Evolutionary conservation across 352 stramenopile species (phyloP), one percentile per base, ranked within the genome.

Genomic region (Pythium graminicola): DNA sequence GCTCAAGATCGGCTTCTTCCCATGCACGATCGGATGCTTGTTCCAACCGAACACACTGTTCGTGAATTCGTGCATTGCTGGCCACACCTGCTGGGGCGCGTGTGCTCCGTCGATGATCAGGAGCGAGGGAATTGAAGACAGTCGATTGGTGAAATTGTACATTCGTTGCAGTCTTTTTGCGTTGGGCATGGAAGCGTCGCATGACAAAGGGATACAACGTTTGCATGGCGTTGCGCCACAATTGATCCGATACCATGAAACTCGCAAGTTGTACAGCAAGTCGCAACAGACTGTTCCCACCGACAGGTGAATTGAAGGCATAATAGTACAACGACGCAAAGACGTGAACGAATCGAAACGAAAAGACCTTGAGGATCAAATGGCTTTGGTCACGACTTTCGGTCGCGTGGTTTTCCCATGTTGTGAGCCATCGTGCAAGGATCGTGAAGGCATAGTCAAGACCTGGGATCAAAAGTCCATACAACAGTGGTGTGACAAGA

Each of bases 301-400:
- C 62, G 1, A 9, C 43, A 24, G 52, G 36, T 22, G 86, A 67
- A 3, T 32, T 47, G 43, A 97, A 98, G 2, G 89, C 88, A 70
- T 98, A 98, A 72, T 98, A 99, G 64, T 98, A 98, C 14, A 98
- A 73, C 41, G 88, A 96, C 23, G 92, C 88, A 64, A 98, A 98
- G 42, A 97, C 94, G 68, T 97, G 96, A 8, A 98, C 86, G 54
- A 98, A 99, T 41, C 93, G 86, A 66, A 99, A 99, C 6, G 94
- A 87, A 64, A 99, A 98, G 1, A 98, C 96, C 73, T 99, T 99
- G 64, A 97, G 91, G 59, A 99, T 99, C 50, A 99, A 74, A 24
- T 91, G 76, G 60, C 89, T 96, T 45, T 89, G 75, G 60, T 95
- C 87, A 20, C 57, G 67, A 23, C 72, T 85, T 61, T 92, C 76